Percentiles rank a stretch among this genome's conserved stretches.
phyloP scores from a whole-genome alignment of 2,329 filamentous ascomycete species.

The Colletotrichum sojae region DNA sequence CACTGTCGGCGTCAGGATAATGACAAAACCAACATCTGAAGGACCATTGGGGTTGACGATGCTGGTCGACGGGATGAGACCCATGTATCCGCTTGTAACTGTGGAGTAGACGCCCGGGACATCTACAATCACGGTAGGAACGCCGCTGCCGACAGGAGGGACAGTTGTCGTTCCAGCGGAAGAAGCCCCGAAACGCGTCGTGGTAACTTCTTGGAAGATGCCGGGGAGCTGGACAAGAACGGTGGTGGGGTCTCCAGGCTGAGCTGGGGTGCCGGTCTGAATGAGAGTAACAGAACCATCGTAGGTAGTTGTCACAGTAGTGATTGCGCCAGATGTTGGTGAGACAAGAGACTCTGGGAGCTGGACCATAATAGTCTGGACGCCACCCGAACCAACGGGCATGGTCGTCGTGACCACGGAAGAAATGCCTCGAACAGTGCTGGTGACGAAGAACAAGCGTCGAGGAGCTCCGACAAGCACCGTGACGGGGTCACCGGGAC shows the following conservation, averaged over 20 bases:
- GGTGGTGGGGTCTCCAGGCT: conserved; percentile 18
- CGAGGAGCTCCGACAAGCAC: conserved; percentile 20
- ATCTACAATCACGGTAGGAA: conserved; percentile 28
- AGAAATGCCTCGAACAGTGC: background rate
- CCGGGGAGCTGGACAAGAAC: conserved; percentile 31
- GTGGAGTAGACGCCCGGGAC: conserved; percentile 19
- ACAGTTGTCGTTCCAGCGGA: conserved; percentile 27
- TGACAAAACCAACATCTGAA: conserved; percentile 17
- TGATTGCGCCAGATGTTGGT: conserved; percentile 2
- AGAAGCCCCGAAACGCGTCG: conserved; percentile 27
- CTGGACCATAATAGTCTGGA: conserved; percentile 23
- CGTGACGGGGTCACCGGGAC: background rate
- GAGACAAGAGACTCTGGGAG: background rate
- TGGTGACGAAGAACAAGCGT: conserved; percentile 1
- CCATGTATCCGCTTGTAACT: conserved; percentile 25
- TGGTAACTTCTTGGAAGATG: background rate
- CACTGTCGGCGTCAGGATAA: conserved; percentile 20
- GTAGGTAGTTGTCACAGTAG: conserved; percentile 25
- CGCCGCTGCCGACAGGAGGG: conserved; percentile 1
- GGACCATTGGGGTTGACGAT: conserved; percentile 18
- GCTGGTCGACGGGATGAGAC: conserved; percentile 22
- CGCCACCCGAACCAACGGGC: conserved; percentile 24
- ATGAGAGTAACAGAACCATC: conserved; percentile 14
- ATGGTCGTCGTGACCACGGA: conserved; percentile 10
- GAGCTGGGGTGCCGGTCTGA: conserved; percentile 8